Evolutionary conservation across 345 rosid genomes (phyloP).

Genomic region (Nephelium lappaceum): DNA sequence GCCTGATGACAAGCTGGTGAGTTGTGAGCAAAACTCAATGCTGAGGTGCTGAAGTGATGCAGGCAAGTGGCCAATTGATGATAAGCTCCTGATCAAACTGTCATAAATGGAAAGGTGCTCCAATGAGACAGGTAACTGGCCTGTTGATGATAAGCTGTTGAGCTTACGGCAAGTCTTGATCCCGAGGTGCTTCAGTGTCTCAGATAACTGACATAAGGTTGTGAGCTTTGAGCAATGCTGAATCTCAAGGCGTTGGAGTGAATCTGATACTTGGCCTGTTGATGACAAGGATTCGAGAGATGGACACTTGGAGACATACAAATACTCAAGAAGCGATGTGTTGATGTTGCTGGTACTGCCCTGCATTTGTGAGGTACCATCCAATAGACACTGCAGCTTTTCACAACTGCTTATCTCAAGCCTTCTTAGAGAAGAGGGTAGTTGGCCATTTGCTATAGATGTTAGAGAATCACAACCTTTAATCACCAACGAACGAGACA

Average conservation of each 20-base stretch:
- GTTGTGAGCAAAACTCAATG: slow-evolving; percentile 13
- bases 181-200: background rate
- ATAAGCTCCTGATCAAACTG: background rate
- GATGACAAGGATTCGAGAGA: background rate
- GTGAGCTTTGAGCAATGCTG: background rate
- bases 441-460: background rate
- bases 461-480: background rate
- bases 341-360: no score
- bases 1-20: background rate
- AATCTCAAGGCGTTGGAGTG: slow-evolving; percentile 6
- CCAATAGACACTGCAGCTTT: background rate
- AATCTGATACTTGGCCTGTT: background rate
- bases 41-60: background rate
- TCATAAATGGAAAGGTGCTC: background rate
- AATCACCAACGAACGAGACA: background rate
- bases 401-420: background rate
- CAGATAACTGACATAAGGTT: background rate
- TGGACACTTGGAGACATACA: background rate
- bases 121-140: background rate
- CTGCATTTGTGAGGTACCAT: background rate
- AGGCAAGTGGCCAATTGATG: background rate
- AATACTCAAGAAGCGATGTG: background rate
- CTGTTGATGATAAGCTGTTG: background rate
- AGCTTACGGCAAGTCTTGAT: background rate
- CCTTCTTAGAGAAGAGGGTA: background rate